Evolutionary conservation across 164 flowering plant genomes (phyloP), one percentile per base, ranked within the genome.

Genomic region (Vitis rupestris): DNA sequence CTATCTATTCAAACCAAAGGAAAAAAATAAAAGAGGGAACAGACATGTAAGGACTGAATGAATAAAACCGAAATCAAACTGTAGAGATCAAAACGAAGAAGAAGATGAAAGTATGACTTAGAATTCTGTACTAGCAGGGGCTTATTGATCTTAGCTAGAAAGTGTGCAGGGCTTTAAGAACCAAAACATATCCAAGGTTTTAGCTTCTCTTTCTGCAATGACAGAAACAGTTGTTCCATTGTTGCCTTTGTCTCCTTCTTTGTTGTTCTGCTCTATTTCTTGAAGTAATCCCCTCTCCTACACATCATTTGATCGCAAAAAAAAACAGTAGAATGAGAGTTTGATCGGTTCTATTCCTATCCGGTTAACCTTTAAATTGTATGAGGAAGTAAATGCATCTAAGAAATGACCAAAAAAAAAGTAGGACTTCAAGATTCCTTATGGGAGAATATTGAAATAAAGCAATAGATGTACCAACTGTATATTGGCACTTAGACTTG

Each of bases 101-200:
- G 57, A 64, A 51, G 19, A 19, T 59, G 63, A 68, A 76, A 63
- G 64, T 71, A 71, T 71, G 69, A 37, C 14, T 58, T 27, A 19
- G 49, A n/a, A 58, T 16, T 23, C 14, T 14, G 27, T 19, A 23
- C 59, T 49, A 8, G 8, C 27, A n/a, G 61, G 70, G 61, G 70
- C 16, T 66, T 66, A 7, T 9, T 37, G 15, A 4, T 50, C 65
- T 73, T 58, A 74, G 71, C 69, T 69, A 59, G 87, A 70, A 55
- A 81, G 76, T 57, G 90, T 82, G 82, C 94, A 90, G 56, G 94
- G 95, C 83, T 90, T 90, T 54, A 88, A 72, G 75, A 90, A 85
- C 95, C 95, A 88, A 65, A 87, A 83, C 29, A 90, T 72, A 65
- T 88, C 92, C 70, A 85, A 48, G 12, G 81, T 50, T 77, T 74